Percentiles rank a stretch among this genome's conserved stretches.
Evolutionary conservation across 2,329 filamentous ascomycete species (phyloP).

Genomic region (Epichloe hybrida): DNA sequence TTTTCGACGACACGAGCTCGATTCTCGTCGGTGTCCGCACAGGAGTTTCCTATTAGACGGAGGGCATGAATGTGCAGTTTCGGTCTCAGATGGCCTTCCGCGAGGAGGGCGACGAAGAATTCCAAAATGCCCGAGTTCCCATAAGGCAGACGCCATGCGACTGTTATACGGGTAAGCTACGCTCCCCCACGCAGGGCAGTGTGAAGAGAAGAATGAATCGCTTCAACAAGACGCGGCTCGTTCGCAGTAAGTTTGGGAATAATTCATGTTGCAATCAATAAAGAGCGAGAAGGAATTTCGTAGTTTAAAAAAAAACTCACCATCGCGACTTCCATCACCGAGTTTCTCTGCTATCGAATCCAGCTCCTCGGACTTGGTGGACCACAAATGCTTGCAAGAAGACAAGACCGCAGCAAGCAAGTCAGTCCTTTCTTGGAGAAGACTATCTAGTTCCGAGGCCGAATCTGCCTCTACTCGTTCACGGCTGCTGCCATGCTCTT

Average conservation of each 20-base stretch:
- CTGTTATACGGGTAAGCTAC: constrained; percentile 19
- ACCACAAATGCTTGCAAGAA: constrained; percentile 26
- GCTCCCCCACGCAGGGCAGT: not conserved
- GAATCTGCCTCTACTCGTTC: constrained; percentile 16
- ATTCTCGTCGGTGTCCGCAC: constrained; percentile 50
- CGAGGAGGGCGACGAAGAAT: constrained; percentile 38
- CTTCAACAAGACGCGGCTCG: not conserved
- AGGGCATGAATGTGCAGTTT: constrained; percentile 40
- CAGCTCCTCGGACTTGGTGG: constrained; percentile 26
- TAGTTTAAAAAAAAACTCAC: constrained; percentile 22
- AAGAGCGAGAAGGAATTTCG: too few species aligned
- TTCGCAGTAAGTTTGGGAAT: too few species aligned
- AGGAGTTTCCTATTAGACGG: constrained; percentile 47
- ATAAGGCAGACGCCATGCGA: constrained; percentile 40
- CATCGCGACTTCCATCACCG: constrained; percentile 41
- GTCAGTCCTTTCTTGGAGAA: constrained; percentile 13
- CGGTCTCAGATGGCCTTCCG: constrained; percentile 22
- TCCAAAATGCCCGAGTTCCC: constrained; percentile 44
- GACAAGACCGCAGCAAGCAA: constrained; percentile 25
- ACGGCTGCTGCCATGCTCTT: constrained; percentile 17
- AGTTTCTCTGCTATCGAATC: constrained; percentile 36
- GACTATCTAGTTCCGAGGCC: constrained; percentile 11
- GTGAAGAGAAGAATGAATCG: not conserved
- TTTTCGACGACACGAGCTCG: constrained; percentile 39
- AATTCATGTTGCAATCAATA: too few species aligned